Evolutionary conservation across 108 stramenopile species (phyloP).

Genomic region (Ochromonas danica): DNA sequence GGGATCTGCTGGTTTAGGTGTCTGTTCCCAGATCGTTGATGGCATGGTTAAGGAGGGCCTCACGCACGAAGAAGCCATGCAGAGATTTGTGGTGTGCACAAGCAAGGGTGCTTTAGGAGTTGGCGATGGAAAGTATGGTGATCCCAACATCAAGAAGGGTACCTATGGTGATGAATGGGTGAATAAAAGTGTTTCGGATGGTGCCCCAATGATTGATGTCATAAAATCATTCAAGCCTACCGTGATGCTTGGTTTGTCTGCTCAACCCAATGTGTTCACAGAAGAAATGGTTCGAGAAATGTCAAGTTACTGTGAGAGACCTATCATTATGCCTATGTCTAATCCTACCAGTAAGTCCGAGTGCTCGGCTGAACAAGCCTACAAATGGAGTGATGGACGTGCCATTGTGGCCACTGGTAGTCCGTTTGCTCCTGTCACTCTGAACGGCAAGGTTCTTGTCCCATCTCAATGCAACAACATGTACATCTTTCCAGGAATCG

Average conservation of each 20-base stretch:
- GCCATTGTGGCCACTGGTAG: slow-evolving; percentile 91
- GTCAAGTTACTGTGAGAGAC: slow-evolving; percentile 56
- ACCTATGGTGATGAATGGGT: neutral
- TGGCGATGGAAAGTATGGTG: neutral
- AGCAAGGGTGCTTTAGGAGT: slow-evolving; percentile 6
- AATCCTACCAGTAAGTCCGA: slow-evolving; percentile 95
- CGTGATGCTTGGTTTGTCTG: slow-evolving; percentile 84
- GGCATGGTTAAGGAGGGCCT: slow-evolving; percentile 35
- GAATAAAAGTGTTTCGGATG: slow-evolving; percentile 27
- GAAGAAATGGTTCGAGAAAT: slow-evolving; percentile 38
- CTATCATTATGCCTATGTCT: slow-evolving; percentile 92
- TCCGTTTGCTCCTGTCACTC: slow-evolving; percentile 83
- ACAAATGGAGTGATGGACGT: slow-evolving; percentile 87
- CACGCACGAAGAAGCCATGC: neutral
- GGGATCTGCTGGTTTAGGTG: slow-evolving; percentile 50
- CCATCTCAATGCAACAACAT: slow-evolving; percentile 90
- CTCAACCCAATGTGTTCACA: slow-evolving; percentile 64
- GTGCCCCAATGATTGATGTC: slow-evolving; percentile 28
- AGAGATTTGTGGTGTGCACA: slow-evolving; percentile 6
- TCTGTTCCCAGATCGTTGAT: slow-evolving; percentile 31
- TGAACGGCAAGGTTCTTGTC: slow-evolving; percentile 37
- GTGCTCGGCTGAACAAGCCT: slow-evolving; percentile 93
- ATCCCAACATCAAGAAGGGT: neutral
- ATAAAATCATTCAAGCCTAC: slow-evolving; percentile 67
- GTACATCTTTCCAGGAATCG: slow-evolving; percentile 71